Evolutionary conservation across 1,139 yeast species (phyloP).

Genomic region (Entelexis paramagnoliae): DNA sequence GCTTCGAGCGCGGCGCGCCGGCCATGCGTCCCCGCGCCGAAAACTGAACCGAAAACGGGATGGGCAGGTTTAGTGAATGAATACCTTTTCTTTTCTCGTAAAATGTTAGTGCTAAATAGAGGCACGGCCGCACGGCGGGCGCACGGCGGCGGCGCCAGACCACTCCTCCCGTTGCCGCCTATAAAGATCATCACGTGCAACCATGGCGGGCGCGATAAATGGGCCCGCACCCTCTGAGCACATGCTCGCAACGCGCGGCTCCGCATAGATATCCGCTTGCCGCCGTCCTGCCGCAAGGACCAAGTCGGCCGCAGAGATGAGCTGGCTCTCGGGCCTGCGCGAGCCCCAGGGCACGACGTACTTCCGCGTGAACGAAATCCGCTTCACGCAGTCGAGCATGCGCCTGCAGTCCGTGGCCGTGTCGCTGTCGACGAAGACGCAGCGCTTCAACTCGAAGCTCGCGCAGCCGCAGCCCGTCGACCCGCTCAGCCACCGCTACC

Average conservation of each 20-base stretch:
- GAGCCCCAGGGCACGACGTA: conserved; percentile 14
- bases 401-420: conserved; percentile 22
- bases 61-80: too few relatives aligned
- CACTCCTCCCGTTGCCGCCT: too few relatives aligned
- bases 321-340: conserved; percentile 20
- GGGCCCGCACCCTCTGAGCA: neutral
- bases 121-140: too few relatives aligned
- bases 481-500: conserved; percentile 22
- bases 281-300: neutral
- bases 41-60: too few relatives aligned
- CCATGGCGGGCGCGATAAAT: too few relatives aligned
- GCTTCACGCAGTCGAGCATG: conserved; percentile 23
- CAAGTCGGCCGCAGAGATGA: conserved; percentile 11
- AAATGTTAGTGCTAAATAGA: too few relatives aligned
- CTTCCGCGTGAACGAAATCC: conserved; percentile 19
- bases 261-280: neutral
- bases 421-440: conserved; percentile 18
- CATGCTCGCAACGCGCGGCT: neutral
- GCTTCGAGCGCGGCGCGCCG: neutral
- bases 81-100: too few relatives aligned
- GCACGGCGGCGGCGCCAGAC: too few relatives aligned
- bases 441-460: conserved; percentile 20
- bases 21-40: too few relatives aligned
- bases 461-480: conserved; percentile 23
- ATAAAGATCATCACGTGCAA: too few relatives aligned